Percentiles rank a stretch among this genome's conserved stretches.
Conservation (phyloP, 1,284 basidiomycete species). For the Rhodotorula sp. region DNA sequence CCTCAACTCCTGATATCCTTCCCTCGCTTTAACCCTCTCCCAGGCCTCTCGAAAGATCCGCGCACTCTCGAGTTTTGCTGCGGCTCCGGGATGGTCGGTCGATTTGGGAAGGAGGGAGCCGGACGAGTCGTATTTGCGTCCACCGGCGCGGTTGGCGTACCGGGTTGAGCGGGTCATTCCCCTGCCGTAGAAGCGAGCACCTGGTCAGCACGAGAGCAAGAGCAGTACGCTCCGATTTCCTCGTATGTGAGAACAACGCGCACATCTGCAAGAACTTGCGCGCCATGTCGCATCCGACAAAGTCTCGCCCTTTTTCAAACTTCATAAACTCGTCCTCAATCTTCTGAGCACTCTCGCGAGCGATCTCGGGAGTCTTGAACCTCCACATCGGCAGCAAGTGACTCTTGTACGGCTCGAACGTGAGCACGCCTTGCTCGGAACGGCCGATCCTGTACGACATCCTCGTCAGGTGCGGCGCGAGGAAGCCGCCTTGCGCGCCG, state of each 20-base stretch:
- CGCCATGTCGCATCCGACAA: conserved; percentile 25
- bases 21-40: conserved; percentile 15
- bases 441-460: conserved; percentile 21
- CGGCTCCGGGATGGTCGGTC: conserved; percentile 10
- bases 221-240: too few relatives aligned
- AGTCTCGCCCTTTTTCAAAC: conserved; percentile 13
- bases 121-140: conserved; percentile 21
- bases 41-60: conserved; percentile 21
- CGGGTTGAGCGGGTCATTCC: conserved; percentile 26
- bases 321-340: conserved; percentile 9
- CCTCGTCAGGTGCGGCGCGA: conserved; percentile 1
- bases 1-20: conserved; percentile 7
- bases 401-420: conserved; percentile 28
- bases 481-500: too few relatives aligned
- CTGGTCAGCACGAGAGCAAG: too few relatives aligned
- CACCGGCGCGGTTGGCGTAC: conserved; percentile 29
- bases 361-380: conserved; percentile 18
- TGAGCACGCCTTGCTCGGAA: conserved; percentile 32
- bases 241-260: background rate
- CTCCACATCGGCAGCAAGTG: conserved; percentile 22
- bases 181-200: too few relatives aligned
- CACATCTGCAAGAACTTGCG: conserved; percentile 31
- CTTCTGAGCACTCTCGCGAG: background rate
- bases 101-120: conserved; percentile 13
- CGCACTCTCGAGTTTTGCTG: conserved; percentile 18